Evolutionary conservation across 2,329 filamentous ascomycete species (phyloP).

Genomic region (Stachybotrys chartarum): DNA sequence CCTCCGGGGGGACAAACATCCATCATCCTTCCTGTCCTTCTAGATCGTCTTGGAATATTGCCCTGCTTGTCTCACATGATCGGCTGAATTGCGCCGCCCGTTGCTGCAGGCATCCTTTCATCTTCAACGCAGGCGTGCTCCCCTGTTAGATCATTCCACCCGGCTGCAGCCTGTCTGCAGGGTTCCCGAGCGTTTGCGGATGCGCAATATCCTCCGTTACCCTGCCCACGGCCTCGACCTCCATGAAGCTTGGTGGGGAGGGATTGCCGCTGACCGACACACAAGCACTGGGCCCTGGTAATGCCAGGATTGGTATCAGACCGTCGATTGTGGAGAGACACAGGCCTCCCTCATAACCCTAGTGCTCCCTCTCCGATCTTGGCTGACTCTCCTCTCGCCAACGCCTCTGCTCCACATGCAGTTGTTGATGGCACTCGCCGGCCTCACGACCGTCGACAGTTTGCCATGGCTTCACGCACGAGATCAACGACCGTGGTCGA

Average conservation of each 20-base stretch:
- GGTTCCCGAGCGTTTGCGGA: background rate
- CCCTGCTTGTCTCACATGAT: background rate
- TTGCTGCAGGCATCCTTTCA: background rate
- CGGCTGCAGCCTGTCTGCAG: background rate
- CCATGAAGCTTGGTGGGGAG: background rate
- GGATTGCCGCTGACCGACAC: background rate
- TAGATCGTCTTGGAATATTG: background rate
- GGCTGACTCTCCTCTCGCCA: background rate
- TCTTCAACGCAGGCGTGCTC: background rate
- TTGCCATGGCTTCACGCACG: constrained; percentile 14
- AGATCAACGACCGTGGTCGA: constrained; percentile 15
- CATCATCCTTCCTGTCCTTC: background rate
- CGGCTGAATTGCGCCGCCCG: background rate
- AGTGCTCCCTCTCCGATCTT: background rate
- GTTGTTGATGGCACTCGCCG: constrained; percentile 11
- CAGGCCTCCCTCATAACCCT: background rate
- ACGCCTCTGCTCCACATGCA: constrained; percentile 8
- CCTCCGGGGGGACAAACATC: background rate
- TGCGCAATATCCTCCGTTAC: background rate
- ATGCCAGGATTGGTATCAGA: background rate
- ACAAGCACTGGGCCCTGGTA: background rate
- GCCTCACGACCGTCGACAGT: constrained; percentile 5
- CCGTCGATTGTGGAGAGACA: background rate
- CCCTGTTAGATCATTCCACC: background rate
- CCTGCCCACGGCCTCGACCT: background rate